phyloP scores from a whole-genome alignment of 495 filamentous ascomycete genomes.

The Cercophora scortea region DNA sequence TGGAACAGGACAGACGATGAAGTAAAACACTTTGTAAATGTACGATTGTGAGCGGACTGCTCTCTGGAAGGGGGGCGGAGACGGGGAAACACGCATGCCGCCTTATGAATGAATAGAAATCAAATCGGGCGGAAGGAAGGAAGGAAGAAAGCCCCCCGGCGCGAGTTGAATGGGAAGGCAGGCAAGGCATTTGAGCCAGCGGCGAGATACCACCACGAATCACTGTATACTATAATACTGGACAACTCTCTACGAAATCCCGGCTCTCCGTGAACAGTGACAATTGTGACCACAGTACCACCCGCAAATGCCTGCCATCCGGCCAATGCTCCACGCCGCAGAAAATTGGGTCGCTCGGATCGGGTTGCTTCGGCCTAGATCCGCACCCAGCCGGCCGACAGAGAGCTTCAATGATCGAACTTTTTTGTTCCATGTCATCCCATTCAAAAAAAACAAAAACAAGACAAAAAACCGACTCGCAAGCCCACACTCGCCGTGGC shows the following conservation, averaged over 20 bases:
- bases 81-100: too few relatives aligned
- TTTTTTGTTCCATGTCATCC: slow-evolving; percentile 8
- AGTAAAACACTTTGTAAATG: slow-evolving; percentile 6
- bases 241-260: not conserved
- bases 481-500: not conserved
- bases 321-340: too few relatives aligned
- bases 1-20: not conserved
- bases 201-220: slow-evolving; percentile 1
- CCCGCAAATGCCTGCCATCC: too few relatives aligned
- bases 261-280: too few relatives aligned
- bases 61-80: too few relatives aligned
- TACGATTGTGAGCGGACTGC: slow-evolving; percentile 6
- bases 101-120: too few relatives aligned
- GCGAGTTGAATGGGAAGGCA: not conserved
- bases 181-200: not conserved
- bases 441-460: too few relatives aligned
- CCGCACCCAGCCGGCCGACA: slow-evolving; percentile 8
- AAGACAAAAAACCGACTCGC: not conserved
- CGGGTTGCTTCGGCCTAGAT: slow-evolving; percentile 10
- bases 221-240: slow-evolving; percentile 22
- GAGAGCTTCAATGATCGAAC: not conserved
- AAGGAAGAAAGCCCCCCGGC: too few relatives aligned
- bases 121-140: not conserved
- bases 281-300: too few relatives aligned
- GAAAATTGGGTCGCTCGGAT: not conserved